Conservation (phyloP, 371 early-diverging fungal genomes). For the Zancudomyces culisetae region DNA sequence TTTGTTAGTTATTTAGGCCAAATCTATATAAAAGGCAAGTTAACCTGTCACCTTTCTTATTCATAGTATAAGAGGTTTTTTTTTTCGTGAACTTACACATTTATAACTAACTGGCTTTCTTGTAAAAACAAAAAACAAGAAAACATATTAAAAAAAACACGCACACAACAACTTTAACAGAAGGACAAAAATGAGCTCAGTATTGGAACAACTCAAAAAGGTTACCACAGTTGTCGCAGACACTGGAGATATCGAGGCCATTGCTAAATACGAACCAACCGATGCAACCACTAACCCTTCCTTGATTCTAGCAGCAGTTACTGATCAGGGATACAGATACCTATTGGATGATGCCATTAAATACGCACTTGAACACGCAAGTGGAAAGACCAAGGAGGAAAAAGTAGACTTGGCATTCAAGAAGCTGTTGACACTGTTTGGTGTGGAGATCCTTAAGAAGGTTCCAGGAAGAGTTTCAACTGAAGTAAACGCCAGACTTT, state of each 20-base stretch:
- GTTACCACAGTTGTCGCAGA: conserved; percentile 94
- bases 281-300: conserved; percentile 99
- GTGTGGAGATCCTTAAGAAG: conserved; percentile 83
- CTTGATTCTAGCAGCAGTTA: conserved; percentile 82
- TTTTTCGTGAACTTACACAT: too few species aligned
- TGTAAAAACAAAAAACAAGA: too few species aligned
- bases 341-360: conserved; percentile 78
- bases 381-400: conserved; percentile 40
- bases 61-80: too few species aligned
- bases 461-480: conserved; percentile 96
- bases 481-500: conserved; percentile 92
- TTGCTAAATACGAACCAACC: conserved; percentile 92
- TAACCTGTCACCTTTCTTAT: too few species aligned
- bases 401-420: conserved; percentile 74
- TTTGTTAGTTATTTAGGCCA: too few species aligned
- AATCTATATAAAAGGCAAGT: too few species aligned
- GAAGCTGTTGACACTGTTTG: conserved; percentile 93
- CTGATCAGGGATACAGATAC: conserved; percentile 70
- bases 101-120: too few species aligned
- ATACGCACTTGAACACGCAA: conserved; percentile 60
- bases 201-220: conserved; percentile 45
- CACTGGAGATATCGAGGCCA: conserved; percentile 96
- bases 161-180: background rate
- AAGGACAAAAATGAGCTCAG: conserved; percentile 14
- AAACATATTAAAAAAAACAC: too few species aligned